These are phyloP conservation scores for Apiospora arundinis DNA, from an alignment of 2,329 filamentous ascomycete species.

Conservation along the genomic window DNA sequence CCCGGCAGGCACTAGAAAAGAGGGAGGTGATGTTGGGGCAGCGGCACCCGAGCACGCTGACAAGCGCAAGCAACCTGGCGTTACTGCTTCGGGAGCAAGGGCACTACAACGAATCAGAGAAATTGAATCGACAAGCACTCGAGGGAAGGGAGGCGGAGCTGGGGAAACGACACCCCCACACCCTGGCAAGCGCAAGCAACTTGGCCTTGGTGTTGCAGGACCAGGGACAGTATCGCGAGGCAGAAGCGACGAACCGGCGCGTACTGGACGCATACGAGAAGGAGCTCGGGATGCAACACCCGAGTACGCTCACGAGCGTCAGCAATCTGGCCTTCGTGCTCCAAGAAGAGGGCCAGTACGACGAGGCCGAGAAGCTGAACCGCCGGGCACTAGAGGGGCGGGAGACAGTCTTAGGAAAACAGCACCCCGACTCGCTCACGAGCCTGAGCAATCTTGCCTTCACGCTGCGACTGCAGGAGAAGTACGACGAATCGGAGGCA, in stretches of 20 bases:
- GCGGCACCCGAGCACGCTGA: too few species aligned
- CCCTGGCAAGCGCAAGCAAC: constrained; percentile 10
- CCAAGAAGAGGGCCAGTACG: constrained; percentile 10
- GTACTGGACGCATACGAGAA: constrained; percentile 11
- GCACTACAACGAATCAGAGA: constrained; percentile 9
- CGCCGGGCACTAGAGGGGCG: neutral
- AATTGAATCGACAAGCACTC: neutral
- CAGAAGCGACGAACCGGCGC: neutral
- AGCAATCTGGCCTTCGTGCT: constrained; percentile 10
- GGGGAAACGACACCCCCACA: neutral
- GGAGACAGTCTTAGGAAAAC: constrained; percentile 11
- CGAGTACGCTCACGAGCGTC: constrained; percentile 11
- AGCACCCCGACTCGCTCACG: constrained; percentile 7
- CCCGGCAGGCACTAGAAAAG: too few species aligned
- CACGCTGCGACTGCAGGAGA: neutral
- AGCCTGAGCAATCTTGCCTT: neutral
- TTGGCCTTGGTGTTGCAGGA: constrained; percentile 8
- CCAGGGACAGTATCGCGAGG: constrained; percentile 14
- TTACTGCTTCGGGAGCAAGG: constrained; percentile 2
- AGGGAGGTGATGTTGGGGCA: too few species aligned
- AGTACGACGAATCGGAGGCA: neutral
- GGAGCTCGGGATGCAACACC: constrained; percentile 4
- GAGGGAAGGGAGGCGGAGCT: neutral
- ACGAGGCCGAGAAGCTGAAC: constrained; percentile 1
- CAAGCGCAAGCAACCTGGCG: neutral